Base-by-base conservation (phyloP, 805 yeast genomes). In the Saitoella complicata region DNA sequence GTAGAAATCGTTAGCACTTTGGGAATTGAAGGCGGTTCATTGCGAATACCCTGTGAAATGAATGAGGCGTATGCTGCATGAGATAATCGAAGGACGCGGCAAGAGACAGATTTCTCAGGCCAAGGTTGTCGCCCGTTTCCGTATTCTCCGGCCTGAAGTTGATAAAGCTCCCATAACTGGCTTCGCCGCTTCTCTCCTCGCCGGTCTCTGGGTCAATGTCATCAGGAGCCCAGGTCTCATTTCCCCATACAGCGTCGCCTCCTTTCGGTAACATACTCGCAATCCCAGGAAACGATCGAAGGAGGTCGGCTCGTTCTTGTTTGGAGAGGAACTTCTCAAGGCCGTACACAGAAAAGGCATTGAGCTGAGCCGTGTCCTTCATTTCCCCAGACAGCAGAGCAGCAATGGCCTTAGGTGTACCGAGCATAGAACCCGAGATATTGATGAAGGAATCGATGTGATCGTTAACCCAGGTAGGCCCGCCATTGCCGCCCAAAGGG, bases 201-300 rank as follows among this genome's bases (percentile, higher is more conserved):
- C 21, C 21, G 4, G 46, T 49, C 33, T 52, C 52, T 7, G 40
- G 37, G 9, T 36, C 40, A 6, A 32, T 32, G 33, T 55, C 58
- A 21, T 80, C 88, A 0, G 96, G 88, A 4, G 88, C 79, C 10
- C 64, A 55, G 2, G 68, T 58, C 45, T 70, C 51, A 53, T 73
- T 69, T 4, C 98, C 98, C 98, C 98, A 91, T 32, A 91, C 73
- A 5, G 75, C 57, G 35, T 77, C 78, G 2, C 96, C 97, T 38
- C 98, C 98, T 60, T 88, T 91, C 13, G 98, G 98, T 31, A 91
- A 57, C 98, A 91, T 91, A 45, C 91, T 75, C 10, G 96, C 86
- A 40, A 91, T 69, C 8, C 97, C 97, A n/a, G 94, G 95, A 69
- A 84, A 88, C 1, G 88, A 70, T 50, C 85, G 70, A 41, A 86